phyloP scores from a whole-genome alignment of 2,329 filamentous ascomycete species.

The Aphanocladium album region DNA sequence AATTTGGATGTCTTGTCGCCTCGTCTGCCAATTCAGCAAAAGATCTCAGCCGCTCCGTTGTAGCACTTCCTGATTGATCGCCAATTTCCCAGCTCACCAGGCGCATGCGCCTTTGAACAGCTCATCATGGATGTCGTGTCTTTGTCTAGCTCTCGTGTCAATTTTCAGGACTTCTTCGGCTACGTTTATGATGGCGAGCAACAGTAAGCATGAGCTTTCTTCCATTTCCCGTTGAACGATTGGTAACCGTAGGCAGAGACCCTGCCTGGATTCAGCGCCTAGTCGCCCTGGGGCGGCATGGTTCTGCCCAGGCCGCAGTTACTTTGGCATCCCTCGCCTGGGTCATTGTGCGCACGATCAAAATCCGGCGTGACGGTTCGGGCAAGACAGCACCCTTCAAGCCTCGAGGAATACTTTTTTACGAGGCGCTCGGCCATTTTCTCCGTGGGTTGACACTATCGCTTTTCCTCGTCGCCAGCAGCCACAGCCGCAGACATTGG shows the following conservation, averaged over 20 bases:
- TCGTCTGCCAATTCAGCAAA: too few relatives aligned
- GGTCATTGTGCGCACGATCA: neutral
- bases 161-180: neutral
- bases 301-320: neutral
- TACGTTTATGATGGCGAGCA: neutral
- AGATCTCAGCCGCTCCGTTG: neutral
- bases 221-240: too few relatives aligned
- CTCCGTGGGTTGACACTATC: neutral
- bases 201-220: neutral
- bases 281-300: neutral
- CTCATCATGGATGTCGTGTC: neutral
- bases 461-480: neutral
- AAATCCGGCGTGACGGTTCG: neutral
- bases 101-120: neutral
- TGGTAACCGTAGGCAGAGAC: neutral
- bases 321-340: neutral
- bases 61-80: neutral
- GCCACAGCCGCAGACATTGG: slow-evolving; percentile 21
- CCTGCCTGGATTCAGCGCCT: slow-evolving; percentile 1
- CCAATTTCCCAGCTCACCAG: too few relatives aligned
- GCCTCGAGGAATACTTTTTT: neutral
- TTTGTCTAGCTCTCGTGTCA: neutral
- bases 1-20: neutral
- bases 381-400: slow-evolving; percentile 7
- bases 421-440: slow-evolving; percentile 1